These are phyloP conservation scores for Penicillium sp. DNA, from an alignment of 2,329 filamentous ascomycete species.

Conservation along the genomic window DNA sequence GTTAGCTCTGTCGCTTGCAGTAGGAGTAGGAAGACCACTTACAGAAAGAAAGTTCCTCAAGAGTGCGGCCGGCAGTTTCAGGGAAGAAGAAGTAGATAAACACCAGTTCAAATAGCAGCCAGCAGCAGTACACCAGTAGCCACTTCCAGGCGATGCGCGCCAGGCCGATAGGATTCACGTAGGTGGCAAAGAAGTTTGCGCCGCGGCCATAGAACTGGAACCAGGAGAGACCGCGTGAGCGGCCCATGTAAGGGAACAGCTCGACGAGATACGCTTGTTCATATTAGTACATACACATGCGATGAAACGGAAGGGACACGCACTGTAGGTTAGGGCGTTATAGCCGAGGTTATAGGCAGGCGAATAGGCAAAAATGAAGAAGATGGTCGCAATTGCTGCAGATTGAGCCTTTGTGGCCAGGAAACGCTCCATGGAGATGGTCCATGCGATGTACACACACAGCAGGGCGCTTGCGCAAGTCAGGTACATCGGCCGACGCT, in stretches of 20 bases:
- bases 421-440: slow-evolving; percentile 45
- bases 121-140: slow-evolving; percentile 44
- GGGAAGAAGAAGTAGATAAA: slow-evolving; percentile 48
- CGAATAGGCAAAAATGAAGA: slow-evolving; percentile 61
- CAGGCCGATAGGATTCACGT: slow-evolving; percentile 47
- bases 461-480: slow-evolving; percentile 52
- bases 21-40: slow-evolving; percentile 17
- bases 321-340: slow-evolving; percentile 57
- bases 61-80: slow-evolving; percentile 40
- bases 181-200: slow-evolving; percentile 51
- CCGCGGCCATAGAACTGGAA: slow-evolving; percentile 54
- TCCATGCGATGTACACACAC: slow-evolving; percentile 55
- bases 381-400: slow-evolving; percentile 43
- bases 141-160: slow-evolving; percentile 45
- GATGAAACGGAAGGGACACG: not conserved
- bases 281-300: not conserved
- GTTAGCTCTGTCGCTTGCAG: slow-evolving; percentile 10
- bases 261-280: slow-evolving; percentile 51
- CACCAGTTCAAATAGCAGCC: slow-evolving; percentile 41
- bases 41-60: slow-evolving; percentile 49
- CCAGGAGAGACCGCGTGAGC: slow-evolving; percentile 58
- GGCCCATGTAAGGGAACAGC: slow-evolving; percentile 57
- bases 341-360: slow-evolving; percentile 64
- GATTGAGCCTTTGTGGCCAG: slow-evolving; percentile 34
- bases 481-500: slow-evolving; percentile 45